Base-by-base conservation (phyloP, 2,329 filamentous ascomycete species). In the Trichoderma sp. region DNA sequence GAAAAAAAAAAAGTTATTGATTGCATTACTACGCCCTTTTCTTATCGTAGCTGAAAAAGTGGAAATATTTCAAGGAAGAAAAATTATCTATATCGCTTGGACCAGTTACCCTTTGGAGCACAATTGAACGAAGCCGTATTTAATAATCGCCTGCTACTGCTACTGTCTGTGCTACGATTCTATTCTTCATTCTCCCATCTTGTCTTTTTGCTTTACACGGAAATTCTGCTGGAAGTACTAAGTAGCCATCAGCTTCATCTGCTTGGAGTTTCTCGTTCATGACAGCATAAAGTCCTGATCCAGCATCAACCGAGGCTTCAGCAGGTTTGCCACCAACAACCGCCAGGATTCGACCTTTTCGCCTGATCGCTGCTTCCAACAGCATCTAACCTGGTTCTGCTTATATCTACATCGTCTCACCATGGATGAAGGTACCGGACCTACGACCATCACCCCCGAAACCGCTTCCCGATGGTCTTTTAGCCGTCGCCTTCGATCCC, bases 361-460 rank as follows among this genome's bases (percentile, higher is more conserved):
- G 25, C 22, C 52, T 35, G 53, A 42, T 42, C 25, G 34, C 54
- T 58, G 54, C 34, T 29, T 37, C 9, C 4, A 45, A 25, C 9
- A 35, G 12, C 45, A 29, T 57, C 19, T 17, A 32, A 25, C 25
- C 9, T 29, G 10, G 12, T 29, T 3, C 50, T 25, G 0, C 3
- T 19, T 12, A 45, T 9, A 53, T 59, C 32, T 34, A 13, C 13
- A 22, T 29, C 42, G 2, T 13, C 32, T 25, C 66, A 72, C 64
- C 67, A 87, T 87, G 86, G 85, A 88, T 70, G 85, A 88, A 73
- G 84, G 86, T 70, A 83, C 86, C 65, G 83, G 78, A 4, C 84
- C 85, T 17, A 81, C 82, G 15, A 78, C 81, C 57, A 85, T 87
- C 73, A 77, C 79, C 70, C 82, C 84, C 17, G 77, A 77, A 59